These are phyloP conservation scores for Penicillium argentinense DNA, from an alignment of 495 filamentous ascomycete species.

Conservation along the genomic window DNA sequence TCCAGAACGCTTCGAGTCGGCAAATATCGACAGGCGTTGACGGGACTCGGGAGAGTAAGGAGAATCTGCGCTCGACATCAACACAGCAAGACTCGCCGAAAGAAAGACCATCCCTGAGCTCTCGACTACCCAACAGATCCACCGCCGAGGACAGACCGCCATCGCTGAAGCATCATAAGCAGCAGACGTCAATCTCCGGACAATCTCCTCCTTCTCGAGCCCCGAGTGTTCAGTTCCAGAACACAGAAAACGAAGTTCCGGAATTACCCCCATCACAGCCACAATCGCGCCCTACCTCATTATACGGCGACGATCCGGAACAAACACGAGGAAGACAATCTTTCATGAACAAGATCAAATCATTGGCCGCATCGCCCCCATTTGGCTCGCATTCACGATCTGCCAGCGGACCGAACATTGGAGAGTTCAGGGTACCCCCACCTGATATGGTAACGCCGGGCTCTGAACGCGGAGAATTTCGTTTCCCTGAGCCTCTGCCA, in stretches of 20 bases:
- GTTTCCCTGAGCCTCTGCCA: slow-evolving; percentile 52
- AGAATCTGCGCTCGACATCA: slow-evolving; percentile 22
- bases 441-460: slow-evolving; percentile 36
- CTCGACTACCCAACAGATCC: slow-evolving; percentile 30
- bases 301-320: slow-evolving; percentile 56
- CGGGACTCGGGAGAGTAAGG: slow-evolving; percentile 12
- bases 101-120: slow-evolving; percentile 25
- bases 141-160: slow-evolving; percentile 22
- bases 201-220: slow-evolving; percentile 47
- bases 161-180: slow-evolving; percentile 20
- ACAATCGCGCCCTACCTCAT: slow-evolving; percentile 56
- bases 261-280: slow-evolving; percentile 49
- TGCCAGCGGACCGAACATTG: slow-evolving; percentile 39
- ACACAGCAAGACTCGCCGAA: slow-evolving; percentile 21
- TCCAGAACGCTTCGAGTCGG: slow-evolving; percentile 1
- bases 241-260: slow-evolving; percentile 46
- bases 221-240: slow-evolving; percentile 65
- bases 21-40: slow-evolving; percentile 4
- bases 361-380: slow-evolving; percentile 46
- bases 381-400: slow-evolving; percentile 46
- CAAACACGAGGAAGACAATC: slow-evolving; percentile 56
- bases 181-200: slow-evolving; percentile 31
- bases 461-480: slow-evolving; percentile 52
- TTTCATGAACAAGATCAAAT: slow-evolving; percentile 67
- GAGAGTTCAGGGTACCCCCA: slow-evolving; percentile 28